These are phyloP conservation scores for Penicillium sp. DNA, from an alignment of 2,329 filamentous ascomycete genomes.

Conservation along the genomic window DNA sequence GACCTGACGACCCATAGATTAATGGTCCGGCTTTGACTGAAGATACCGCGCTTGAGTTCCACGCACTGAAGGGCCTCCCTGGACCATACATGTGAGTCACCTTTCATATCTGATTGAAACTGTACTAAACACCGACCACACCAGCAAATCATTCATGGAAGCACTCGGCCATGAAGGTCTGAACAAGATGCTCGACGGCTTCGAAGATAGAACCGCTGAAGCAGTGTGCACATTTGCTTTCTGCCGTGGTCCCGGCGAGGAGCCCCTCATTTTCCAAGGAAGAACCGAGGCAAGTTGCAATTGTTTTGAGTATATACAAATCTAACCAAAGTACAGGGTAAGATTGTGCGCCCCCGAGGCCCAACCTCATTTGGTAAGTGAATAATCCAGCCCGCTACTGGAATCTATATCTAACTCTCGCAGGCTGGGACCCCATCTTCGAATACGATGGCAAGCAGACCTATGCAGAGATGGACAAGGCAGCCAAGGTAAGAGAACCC, in stretches of 20 bases:
- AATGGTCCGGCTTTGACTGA: constrained; percentile 89
- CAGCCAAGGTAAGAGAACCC: constrained; percentile 71
- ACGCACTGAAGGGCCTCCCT: constrained; percentile 84
- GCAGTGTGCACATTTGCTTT: constrained; percentile 97
- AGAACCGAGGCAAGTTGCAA: constrained; percentile 66
- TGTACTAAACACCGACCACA: neutral
- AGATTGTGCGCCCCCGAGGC: constrained; percentile 82
- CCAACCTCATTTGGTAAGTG: constrained; percentile 76
- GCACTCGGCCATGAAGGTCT: constrained; percentile 79
- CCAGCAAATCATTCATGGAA: constrained; percentile 90
- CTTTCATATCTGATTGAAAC: constrained; percentile 4
- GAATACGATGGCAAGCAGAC: constrained; percentile 86
- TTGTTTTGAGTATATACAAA: neutral
- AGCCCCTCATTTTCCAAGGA: constrained; percentile 89
- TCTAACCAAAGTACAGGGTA: constrained; percentile 55
- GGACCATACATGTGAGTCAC: constrained; percentile 86
- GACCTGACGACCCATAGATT: constrained; percentile 53
- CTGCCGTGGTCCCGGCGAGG: constrained; percentile 77
- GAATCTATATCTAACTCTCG: neutral
- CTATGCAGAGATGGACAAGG: constrained; percentile 91
- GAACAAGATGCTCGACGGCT: constrained; percentile 86
- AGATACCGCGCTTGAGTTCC: constrained; percentile 93
- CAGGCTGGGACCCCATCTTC: constrained; percentile 96
- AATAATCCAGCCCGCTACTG: neutral
- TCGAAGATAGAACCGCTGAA: constrained; percentile 86